Evolutionary conservation across 2,329 filamentous ascomycete species (phyloP), one percentile per base, ranked within the genome.

Genomic region (Leptosphaerulina australis): DNA sequence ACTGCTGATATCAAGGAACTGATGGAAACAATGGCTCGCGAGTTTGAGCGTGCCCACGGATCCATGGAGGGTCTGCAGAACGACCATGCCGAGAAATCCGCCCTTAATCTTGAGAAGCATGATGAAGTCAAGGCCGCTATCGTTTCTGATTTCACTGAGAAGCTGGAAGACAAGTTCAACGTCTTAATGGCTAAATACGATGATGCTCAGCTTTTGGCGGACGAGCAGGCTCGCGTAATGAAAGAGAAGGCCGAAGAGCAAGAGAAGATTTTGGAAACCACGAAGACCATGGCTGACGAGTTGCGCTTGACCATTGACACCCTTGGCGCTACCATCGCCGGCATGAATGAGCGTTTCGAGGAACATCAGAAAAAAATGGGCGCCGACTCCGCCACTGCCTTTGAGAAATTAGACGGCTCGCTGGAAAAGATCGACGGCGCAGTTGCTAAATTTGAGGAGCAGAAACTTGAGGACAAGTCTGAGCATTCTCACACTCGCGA

Each of bases 101-200:
- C 81, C 2, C 76, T 80, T 12, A 65, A 77, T 12, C 69, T 83
- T 8, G 79, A 82, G 56, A 86, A 86, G 69, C 81, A 85, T 25
- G 82, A 84, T 17, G 83, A 86, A 62, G 76, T 78, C 46, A 81
- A 81, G 51, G 78, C 78, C 6, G 77, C 77, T 22, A 78, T 84
- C 21, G 75, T 84, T 20, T 68, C 77, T 11, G 81, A 82, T 21
- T 69, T 87, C 18, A 75, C 76, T 4, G 72, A 76, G 40, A 85
- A 84, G 71, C 77, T 87, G 29, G 84, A 96, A 55, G 88, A 91
- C 64, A 91, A 91, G 68, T 85, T 97, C 60, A 83, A 83, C 50
- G 89, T 91, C 58, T 79, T 99, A 18, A 84, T 96, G 70, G 79
- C 82, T 60, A 97, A 95, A 70, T 95, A 96, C 66, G 92, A 97